phyloP scores from a whole-genome alignment of 2,329 filamentous ascomycete genomes.

The Colletotrichum gigasporum region DNA sequence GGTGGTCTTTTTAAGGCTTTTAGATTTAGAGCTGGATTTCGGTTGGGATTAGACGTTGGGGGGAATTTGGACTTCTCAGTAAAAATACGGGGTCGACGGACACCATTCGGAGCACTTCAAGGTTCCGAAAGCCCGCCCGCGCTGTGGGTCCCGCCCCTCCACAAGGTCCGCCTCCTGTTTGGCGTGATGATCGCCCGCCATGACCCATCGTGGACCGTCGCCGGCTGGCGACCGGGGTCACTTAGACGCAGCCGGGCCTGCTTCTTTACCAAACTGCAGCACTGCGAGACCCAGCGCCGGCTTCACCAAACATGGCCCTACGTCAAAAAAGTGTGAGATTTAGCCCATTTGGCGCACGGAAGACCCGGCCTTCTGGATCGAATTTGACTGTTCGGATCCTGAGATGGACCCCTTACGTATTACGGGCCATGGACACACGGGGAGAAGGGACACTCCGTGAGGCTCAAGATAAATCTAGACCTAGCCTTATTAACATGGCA shows the following conservation, averaged over 20 bases:
- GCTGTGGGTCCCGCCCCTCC: background rate
- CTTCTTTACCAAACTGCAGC: background rate
- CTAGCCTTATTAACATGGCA: background rate
- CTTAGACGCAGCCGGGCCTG: conserved; percentile 5
- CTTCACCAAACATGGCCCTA: conserved; percentile 1
- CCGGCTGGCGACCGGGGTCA: too few species aligned
- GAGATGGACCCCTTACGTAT: conserved; percentile 27
- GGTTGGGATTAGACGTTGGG: conserved; percentile 18
- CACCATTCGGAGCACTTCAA: conserved; percentile 24
- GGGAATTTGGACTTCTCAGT: conserved; percentile 24
- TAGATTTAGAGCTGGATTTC: background rate
- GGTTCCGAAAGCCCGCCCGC: conserved; percentile 15
- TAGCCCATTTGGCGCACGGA: conserved; percentile 8
- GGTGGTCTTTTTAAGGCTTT: conserved; percentile 4
- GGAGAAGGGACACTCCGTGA: conserved; percentile 13
- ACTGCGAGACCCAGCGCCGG: background rate
- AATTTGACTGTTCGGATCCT: conserved; percentile 17
- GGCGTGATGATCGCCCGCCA: conserved; percentile 17
- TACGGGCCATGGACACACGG: conserved; percentile 11
- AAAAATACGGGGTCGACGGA: conserved; percentile 25
- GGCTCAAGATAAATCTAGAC: conserved; percentile 22
- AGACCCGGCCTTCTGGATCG: conserved; percentile 17
- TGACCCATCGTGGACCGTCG: too few species aligned
- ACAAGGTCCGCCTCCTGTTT: conserved; percentile 2
- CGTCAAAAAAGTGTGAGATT: conserved; percentile 7